Conservation (phyloP, 257 asterid genomes). For the Leptodermis oblonga region DNA sequence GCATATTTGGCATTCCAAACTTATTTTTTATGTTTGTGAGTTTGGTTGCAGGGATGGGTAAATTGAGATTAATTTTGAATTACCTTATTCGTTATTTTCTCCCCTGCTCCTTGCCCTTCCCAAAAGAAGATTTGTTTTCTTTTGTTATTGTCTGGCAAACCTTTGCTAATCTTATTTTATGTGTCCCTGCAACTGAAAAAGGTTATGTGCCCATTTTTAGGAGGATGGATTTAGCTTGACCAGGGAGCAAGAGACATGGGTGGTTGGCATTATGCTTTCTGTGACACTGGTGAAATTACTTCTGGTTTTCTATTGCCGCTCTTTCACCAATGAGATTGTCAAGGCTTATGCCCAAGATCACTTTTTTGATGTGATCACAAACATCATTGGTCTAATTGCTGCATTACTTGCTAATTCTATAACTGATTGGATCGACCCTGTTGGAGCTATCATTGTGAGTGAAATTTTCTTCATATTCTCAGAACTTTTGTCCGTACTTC, state of each 20-base stretch:
- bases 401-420: constrained; percentile 45
- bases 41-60: constrained; percentile 7
- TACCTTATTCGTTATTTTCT: neutral
- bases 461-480: neutral
- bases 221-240: constrained; percentile 36
- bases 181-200: neutral
- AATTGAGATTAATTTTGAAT: neutral
- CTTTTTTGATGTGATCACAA: constrained; percentile 50
- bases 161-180: neutral
- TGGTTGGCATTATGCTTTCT: constrained; percentile 45
- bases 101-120: neutral
- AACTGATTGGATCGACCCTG: constrained; percentile 49
- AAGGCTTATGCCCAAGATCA: constrained; percentile 58
- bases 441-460: constrained; percentile 59
- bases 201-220: constrained; percentile 13
- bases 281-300: constrained; percentile 48
- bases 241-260: constrained; percentile 49
- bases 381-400: constrained; percentile 45
- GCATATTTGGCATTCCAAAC: neutral
- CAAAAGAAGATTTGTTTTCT: neutral
- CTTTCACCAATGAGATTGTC: constrained; percentile 52
- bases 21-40: constrained; percentile 5
- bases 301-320: constrained; percentile 42
- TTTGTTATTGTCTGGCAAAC: neutral
- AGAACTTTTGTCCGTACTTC: neutral